Evolutionary conservation across 2,329 filamentous ascomycete genomes (phyloP), one percentile per base, ranked within the genome.

Genomic region (Colletotrichum sp.): DNA sequence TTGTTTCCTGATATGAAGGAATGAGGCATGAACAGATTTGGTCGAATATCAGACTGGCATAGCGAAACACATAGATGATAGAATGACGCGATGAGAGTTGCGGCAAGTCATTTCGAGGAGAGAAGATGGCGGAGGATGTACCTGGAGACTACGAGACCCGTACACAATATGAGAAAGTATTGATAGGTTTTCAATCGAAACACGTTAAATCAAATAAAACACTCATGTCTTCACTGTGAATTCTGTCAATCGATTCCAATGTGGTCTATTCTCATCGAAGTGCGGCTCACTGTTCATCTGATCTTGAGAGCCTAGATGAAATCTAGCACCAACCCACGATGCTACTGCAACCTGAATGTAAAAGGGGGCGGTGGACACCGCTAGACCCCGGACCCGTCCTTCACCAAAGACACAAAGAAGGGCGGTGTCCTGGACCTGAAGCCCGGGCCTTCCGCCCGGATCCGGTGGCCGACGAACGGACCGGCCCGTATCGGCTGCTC

Each of bases 11-110:
- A 57, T 8, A 65, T 12, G 25, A 57, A 52, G n/a, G 44, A 28
- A 72, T 25, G 61, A 72, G 72, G n/a, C 61, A 61, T 16, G 36
- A 63, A 19, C 66, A 28, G 65, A 27, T 52, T 55, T 67, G 25
- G 27, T 61, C 52, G 52, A 72, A 55, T 64, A 73, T 72, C 73
- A 73, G 73, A 75, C 60, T 68, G 73, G 70, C 70, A 75, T 75
- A 72, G 57, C 64, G 69, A 64, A 22, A 39, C 30, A 39, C 30
- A 48, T 68, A 75, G 70, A 75, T 59, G 70, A 75, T 73, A 73
- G 73, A 75, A 36, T 16, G 70, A 68, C 34, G 57, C 27, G n/a
- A 73, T 25, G 64, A 75, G 55, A 61, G 4, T 22, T 36, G 34
- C 22, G 32, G 36, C 6, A 36, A 30, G 36, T n/a, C 9, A 9